Base-by-base conservation (phyloP, 306 rosid genomes). In the Styphnolobium japonicum region DNA sequence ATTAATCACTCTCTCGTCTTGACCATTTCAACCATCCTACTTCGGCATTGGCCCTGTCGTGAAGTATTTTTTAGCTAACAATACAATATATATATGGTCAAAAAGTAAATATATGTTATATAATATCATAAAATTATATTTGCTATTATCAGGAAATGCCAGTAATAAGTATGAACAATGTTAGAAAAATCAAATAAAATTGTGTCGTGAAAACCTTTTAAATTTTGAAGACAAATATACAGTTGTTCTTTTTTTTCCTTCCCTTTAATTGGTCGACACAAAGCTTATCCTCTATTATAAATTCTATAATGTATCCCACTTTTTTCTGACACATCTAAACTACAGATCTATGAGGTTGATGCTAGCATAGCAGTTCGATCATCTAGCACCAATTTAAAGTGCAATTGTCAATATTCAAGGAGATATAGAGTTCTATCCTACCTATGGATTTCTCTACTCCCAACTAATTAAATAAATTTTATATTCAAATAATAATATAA, bases 1-100 rank as follows among this genome's bases (percentile, higher is more conserved):
- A n/a, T n/a, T n/a, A n/a, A 25, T 22, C 53, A 3, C 37, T 56
- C 63, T 46, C 40, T 64, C 42, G 68, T 55, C 62, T 81, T 80
- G 65, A n/a, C 37, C 14, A 15, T 39, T 10, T 67, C 58, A 8
- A 23, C 34, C 46, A 52, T 27, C 10, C 14, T 19, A 7, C 15
- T 34, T 61, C 25, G 18, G 1, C 43, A 33, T 57, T 22, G 85
- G 39, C 9, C 18, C 39, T 53, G 19, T 40, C 49, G 49, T n/a
- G n/a, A n/a, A n/a, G n/a, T n/a, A n/a, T n/a, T n/a, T n/a, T n/a
- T n/a, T n/a, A n/a, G n/a, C n/a, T n/a, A n/a, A n/a, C n/a, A n/a
- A n/a, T n/a, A n/a, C n/a, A n/a, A n/a, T n/a, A n/a, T n/a, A n/a
- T n/a, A n/a, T n/a, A n/a, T n/a, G n/a, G n/a, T n/a, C n/a, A 18